These are phyloP conservation scores for Eremothecium sinecaudum DNA, from an alignment of 1,139 yeast species.

Conservation along the genomic window DNA sequence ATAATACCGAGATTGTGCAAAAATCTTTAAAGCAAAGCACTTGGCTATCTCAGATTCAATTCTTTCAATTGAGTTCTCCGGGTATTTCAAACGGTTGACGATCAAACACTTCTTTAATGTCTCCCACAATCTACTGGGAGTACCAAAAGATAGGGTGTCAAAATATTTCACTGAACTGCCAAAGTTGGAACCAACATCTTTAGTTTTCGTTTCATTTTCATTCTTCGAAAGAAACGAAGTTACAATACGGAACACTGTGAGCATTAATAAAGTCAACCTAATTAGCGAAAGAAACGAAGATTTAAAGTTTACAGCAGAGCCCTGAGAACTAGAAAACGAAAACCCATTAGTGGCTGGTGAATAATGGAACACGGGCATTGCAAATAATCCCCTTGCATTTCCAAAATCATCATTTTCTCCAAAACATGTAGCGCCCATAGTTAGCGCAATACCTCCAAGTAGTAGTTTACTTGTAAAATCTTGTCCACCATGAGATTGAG, in stretches of 20 bases:
- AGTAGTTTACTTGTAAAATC: conserved; percentile 25
- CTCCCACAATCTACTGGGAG: conserved; percentile 10
- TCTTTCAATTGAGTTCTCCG: conserved; percentile 23
- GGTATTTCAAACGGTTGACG: conserved; percentile 15
- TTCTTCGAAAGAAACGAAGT: conserved; percentile 15
- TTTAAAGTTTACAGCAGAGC: conserved; percentile 19
- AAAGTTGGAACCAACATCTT: conserved; percentile 13
- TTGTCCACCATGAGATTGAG: conserved; percentile 7
- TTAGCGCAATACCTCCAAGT: conserved; percentile 29
- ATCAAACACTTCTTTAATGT: conserved; percentile 16
- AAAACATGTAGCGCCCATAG: conserved; percentile 30
- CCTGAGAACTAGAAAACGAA: conserved; percentile 18
- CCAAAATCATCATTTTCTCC: conserved; percentile 28
- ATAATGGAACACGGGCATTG: conserved; percentile 28
- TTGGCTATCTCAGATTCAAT: conserved; percentile 24
- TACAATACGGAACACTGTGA: conserved; percentile 10
- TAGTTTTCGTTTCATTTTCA: conserved; percentile 7
- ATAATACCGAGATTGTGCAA: conserved; percentile 15
- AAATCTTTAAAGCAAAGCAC: conserved; percentile 24
- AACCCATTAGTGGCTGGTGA: conserved; percentile 25
- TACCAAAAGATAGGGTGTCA: conserved; percentile 17
- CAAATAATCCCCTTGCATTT: conserved; percentile 26
- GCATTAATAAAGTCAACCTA: conserved; percentile 12
- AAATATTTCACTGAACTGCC: conserved; percentile 13
- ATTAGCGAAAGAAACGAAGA: conserved; percentile 24